A percentile compares a stretch with the other conserved stretches of the same genome.
phyloP scores from a whole-genome alignment of 1,139 yeast genomes.

The Saccharomyces hybrid region DNA sequence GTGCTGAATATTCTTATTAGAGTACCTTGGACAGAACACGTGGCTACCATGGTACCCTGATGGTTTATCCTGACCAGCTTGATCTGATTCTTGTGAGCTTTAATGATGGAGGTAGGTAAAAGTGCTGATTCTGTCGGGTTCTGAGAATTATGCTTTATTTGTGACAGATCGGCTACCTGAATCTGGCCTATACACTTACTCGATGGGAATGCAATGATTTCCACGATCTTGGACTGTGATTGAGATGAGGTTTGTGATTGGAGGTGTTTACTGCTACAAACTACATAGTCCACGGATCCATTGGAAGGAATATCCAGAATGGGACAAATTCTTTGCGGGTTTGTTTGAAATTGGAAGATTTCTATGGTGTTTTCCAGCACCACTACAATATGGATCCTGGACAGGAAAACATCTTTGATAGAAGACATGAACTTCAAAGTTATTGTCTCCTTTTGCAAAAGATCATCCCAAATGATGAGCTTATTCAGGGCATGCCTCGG shows the following conservation, averaged over 20 bases:
- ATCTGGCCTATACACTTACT: conserved; percentile 52
- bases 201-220: conserved; percentile 24
- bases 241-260: not conserved
- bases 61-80: conserved; percentile 61
- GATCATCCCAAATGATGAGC: conserved; percentile 84
- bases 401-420: conserved; percentile 62
- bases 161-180: conserved; percentile 65
- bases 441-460: conserved; percentile 66
- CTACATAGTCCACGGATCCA: conserved; percentile 23
- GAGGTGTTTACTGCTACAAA: conserved; percentile 3
- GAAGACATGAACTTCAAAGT: conserved; percentile 69
- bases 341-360: conserved; percentile 73
- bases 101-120: conserved; percentile 41
- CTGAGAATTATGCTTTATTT: conserved; percentile 45
- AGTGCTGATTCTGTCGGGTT: conserved; percentile 35
- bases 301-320: conserved; percentile 34
- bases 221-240: conserved; percentile 5
- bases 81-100: conserved; percentile 73
- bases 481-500: conserved; percentile 76
- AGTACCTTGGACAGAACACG: conserved; percentile 85
- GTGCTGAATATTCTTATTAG: conserved; percentile 74
- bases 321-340: conserved; percentile 61
- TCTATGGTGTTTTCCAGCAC: conserved; percentile 60
- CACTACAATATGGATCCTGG: conserved; percentile 68
- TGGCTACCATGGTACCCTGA: conserved; percentile 74